Base-by-base conservation (phyloP, 129 eudicot species). In the Deinandra increscens region DNA sequence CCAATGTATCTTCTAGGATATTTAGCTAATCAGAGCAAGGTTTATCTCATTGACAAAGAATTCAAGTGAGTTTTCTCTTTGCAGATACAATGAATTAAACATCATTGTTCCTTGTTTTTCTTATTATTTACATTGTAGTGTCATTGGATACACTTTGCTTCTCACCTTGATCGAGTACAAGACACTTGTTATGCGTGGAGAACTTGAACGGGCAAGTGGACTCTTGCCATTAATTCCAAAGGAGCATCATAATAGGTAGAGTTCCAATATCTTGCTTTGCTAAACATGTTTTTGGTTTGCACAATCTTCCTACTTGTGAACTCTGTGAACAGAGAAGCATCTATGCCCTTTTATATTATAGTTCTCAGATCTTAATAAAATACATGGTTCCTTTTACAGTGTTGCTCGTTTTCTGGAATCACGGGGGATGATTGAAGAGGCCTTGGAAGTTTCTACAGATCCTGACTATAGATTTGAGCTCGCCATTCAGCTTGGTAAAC, bases 101-200 rank as follows among this genome's bases (percentile, higher is more conserved):
- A 67, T 75, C 34, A 1, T 26, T 61, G 38, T 42, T 67, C 4
- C 49, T 51, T 64, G 26, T 78, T 8, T 37, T 29, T 37, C n/a
- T 49, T 42, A 67, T 60, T 44, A 60, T 53, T 64, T 45, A 64
- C 45, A 37, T 63, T 78, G 64, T 80, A 93, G 98, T 82, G 98
- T 93, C 49, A 80, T 89, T 55, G 98, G 97, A 20, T 93, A 89
- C 81, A 89, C 98, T 6, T 80, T 93, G 79, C 88, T 93, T 58
- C 97, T 93, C 66, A 87, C 92, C 84, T 82, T 93, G 85, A 93
- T 93, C 31, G 98, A 93, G 84, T 93, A 93, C 80, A 93, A 93
- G 85, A 93, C 98, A 66, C 95, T 93, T 66, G 95, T 89, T 71
- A 93, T 89, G 98, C 98, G 98, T 73, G 98, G 98, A 75, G 98